Conservation (phyloP, 495 filamentous ascomycete species). For the Daldinia vernicosa region DNA sequence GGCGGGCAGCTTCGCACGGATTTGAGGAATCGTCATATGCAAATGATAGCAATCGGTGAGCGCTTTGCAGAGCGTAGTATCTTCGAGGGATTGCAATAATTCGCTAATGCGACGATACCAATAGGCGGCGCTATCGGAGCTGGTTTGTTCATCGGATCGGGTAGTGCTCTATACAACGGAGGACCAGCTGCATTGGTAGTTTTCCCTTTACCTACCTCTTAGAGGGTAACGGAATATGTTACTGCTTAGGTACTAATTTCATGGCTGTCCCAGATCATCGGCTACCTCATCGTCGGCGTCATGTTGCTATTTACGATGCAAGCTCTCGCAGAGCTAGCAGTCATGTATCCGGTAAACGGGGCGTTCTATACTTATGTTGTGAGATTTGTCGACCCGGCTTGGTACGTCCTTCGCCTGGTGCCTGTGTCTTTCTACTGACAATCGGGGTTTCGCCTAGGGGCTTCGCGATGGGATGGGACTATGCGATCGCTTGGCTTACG, state of each 20-base stretch:
- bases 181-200: conserved; percentile 63
- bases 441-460: neutral
- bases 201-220: neutral
- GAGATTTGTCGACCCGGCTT: conserved; percentile 73
- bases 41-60: conserved; percentile 78
- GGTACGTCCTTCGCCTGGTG: conserved; percentile 60
- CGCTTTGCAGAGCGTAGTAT: conserved; percentile 1
- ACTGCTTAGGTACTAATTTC: neutral
- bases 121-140: conserved; percentile 65
- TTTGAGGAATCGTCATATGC: conserved; percentile 67
- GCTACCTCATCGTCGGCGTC: conserved; percentile 57
- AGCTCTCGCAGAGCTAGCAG: conserved; percentile 73
- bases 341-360: conserved; percentile 71
- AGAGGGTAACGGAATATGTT: neutral
- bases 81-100: neutral
- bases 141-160: conserved; percentile 67
- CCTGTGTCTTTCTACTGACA: conserved; percentile 1
- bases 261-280: neutral
- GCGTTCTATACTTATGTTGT: conserved; percentile 67
- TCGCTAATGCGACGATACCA: conserved; percentile 12
- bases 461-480: neutral
- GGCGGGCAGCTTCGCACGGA: conserved; percentile 44
- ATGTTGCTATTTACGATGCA: conserved; percentile 61
- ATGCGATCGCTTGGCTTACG: neutral
- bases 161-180: conserved; percentile 57